Base-by-base conservation (phyloP, 352 stramenopile species). In the Pythium aphanidermatum region DNA sequence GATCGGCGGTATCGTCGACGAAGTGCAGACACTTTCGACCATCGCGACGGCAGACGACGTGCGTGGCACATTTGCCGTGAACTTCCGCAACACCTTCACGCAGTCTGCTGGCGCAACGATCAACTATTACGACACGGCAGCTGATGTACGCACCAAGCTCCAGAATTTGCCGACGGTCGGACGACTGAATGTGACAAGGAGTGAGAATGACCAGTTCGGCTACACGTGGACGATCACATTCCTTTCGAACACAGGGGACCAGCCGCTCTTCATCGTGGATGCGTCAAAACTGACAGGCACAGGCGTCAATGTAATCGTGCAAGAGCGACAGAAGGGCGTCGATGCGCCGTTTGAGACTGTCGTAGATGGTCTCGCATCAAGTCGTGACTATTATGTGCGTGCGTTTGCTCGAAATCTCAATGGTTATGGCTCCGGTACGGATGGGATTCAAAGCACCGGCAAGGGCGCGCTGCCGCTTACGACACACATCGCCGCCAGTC, bases 141-240 rank as follows among this genome's bases (percentile, higher is more conserved):
- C 45, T 0, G 80, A 92, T 34, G 63, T 92, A n/a, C 68, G 75
- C 30, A 81, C 75, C 5, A 92, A 88, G 37, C 58, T 92, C 1
- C 70, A 92, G 38, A 77, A 63, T 17, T 20, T 92, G 1, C 60
- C 80, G 21, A 80, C 76, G 0, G 56, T 89, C 20, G 80, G 80
- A 2, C 63, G 63, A 4, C 25, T 89, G 20, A 84, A 84, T 33
- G 73, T 92, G 23, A 81, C 69, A 13, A 68, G 64, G 5, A 49
- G 31, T 1, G 37, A 45, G 3, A 85, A 84, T 44, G 40, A 38
- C 2, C 21, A 60, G 14, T 83, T 70, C 28, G 80, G 80, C 5
- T 66, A 55, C 16, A 83, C 62, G 23, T 92, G 80, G 80, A 73
- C 52, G 1, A 65, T 92, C 33, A 82, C 59, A 8, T 92, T 92